phyloP scores from a whole-genome alignment of 2,329 filamentous ascomycete genomes.

The Clarireedia homoeocarpa region DNA sequence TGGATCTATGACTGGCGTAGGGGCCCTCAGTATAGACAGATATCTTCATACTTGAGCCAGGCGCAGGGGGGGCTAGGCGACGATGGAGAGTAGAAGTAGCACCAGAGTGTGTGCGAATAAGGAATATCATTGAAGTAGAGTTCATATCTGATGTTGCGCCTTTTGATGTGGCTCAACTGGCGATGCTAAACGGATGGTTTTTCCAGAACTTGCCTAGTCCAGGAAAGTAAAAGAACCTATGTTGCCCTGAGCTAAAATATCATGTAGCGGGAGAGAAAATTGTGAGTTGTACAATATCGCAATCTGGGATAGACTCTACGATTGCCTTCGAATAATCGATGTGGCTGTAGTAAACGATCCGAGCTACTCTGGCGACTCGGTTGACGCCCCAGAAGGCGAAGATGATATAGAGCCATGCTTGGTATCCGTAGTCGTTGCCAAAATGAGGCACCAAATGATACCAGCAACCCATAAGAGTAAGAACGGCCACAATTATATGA shows the following conservation, averaged over 20 bases:
- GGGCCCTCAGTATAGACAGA: slow-evolving; percentile 1
- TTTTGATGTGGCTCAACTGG: neutral
- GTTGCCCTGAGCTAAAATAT: slow-evolving; percentile 1
- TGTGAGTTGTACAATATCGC: neutral
- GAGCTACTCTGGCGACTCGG: slow-evolving; percentile 33
- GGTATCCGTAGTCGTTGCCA: slow-evolving; percentile 32
- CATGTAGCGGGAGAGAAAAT: neutral
- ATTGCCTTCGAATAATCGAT: neutral
- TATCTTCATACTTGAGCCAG: neutral
- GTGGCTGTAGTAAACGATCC: slow-evolving; percentile 24
- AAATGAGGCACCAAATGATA: slow-evolving; percentile 30
- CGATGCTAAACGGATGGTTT: slow-evolving; percentile 6
- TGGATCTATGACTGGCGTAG: neutral
- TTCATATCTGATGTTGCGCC: neutral
- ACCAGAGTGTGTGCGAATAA: neutral
- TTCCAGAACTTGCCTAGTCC: slow-evolving; percentile 5
- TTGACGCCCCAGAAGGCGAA: slow-evolving; percentile 40
- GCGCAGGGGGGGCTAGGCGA: neutral
- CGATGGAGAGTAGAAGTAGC: neutral
- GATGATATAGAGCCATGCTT: slow-evolving; percentile 31
- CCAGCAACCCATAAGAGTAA: slow-evolving; percentile 13
- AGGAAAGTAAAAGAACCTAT: slow-evolving; percentile 1
- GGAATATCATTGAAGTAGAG: slow-evolving; percentile 1
- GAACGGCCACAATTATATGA: slow-evolving; percentile 12
- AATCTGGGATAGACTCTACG: neutral